phyloP scores from a whole-genome alignment of 352 stramenopile species.

The Phytophthora pinifolia region DNA sequence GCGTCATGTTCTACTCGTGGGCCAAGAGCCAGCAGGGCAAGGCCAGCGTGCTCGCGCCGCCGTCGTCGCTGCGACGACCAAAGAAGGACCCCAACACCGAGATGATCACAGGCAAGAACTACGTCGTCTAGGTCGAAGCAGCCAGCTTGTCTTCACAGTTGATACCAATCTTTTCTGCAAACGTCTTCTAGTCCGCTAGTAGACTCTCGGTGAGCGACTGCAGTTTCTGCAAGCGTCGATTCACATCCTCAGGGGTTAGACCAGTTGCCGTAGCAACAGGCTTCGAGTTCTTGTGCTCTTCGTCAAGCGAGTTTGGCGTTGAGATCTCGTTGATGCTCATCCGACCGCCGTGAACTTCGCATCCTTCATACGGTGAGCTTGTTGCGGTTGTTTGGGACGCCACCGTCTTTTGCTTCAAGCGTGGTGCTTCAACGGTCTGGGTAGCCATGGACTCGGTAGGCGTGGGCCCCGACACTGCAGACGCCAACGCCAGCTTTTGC shows the following conservation, averaged over 20 bases:
- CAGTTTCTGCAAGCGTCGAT: constrained; percentile 44
- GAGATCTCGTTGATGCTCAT: constrained; percentile 41
- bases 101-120: constrained; percentile 70
- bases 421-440: constrained; percentile 23
- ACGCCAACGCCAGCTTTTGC: constrained; percentile 29
- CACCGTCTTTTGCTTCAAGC: constrained; percentile 12
- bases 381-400: constrained; percentile 21
- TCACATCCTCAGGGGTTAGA: constrained; percentile 33
- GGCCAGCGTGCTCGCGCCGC: constrained; percentile 21
- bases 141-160: constrained; percentile 7
- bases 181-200: constrained; percentile 39
- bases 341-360: constrained; percentile 8
- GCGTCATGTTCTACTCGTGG: constrained; percentile 88
- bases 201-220: constrained; percentile 62
- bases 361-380: background rate
- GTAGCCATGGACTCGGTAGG: constrained; percentile 13
- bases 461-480: background rate
- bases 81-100: constrained; percentile 32
- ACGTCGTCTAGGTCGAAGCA: constrained; percentile 45
- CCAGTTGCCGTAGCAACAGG: constrained; percentile 3
- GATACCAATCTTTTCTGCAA: constrained; percentile 19
- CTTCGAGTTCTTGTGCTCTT: background rate
- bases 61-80: constrained; percentile 12
- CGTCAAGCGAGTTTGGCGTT: constrained; percentile 10
- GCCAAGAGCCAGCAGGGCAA: constrained; percentile 67